phyloP scores from a whole-genome alignment of 805 yeast species.

The Osmozyma mogii region DNA sequence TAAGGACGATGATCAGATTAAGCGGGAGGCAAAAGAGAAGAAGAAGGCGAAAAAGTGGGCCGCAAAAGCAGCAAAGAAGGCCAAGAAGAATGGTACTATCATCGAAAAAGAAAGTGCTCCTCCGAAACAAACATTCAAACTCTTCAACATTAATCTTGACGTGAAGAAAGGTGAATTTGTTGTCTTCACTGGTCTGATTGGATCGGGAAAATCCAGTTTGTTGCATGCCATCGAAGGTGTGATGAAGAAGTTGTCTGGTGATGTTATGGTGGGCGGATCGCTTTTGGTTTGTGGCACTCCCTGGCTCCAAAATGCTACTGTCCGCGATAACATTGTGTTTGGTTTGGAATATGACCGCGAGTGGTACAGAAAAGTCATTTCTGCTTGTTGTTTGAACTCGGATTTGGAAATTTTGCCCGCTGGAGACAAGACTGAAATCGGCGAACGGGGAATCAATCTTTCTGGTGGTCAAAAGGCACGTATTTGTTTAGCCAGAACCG shows the following conservation, averaged over 20 bases:
- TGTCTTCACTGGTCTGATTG: constrained; percentile 30
- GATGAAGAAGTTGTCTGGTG: constrained; percentile 3
- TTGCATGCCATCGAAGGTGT: constrained; percentile 3
- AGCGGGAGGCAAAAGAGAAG: constrained; percentile 1
- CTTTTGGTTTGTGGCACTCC: constrained; percentile 25
- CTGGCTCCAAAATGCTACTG: constrained; percentile 30
- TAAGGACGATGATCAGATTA: constrained; percentile 1
- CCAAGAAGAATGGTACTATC: constrained; percentile 1
- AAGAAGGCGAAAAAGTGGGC: constrained; percentile 2
- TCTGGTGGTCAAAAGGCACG: constrained; percentile 34
- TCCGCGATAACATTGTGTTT: constrained; percentile 25
- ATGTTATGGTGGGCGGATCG: constrained; percentile 16
- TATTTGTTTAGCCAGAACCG: constrained; percentile 29
- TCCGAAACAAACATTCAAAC: neutral
- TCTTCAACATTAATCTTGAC: constrained; percentile 13
- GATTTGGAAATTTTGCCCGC: constrained; percentile 27
- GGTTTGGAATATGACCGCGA: constrained; percentile 18
- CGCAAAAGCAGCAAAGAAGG: neutral
- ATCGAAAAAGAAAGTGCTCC: neutral
- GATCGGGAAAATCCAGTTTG: constrained; percentile 19
- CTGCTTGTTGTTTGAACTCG: constrained; percentile 23
- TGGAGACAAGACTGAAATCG: constrained; percentile 30
- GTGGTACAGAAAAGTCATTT: constrained; percentile 19
- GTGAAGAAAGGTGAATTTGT: constrained; percentile 27
- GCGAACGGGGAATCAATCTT: constrained; percentile 30